Conservation (phyloP, 1,284 basidiomycete genomes). For the Apiotrichum laibachii region DNA sequence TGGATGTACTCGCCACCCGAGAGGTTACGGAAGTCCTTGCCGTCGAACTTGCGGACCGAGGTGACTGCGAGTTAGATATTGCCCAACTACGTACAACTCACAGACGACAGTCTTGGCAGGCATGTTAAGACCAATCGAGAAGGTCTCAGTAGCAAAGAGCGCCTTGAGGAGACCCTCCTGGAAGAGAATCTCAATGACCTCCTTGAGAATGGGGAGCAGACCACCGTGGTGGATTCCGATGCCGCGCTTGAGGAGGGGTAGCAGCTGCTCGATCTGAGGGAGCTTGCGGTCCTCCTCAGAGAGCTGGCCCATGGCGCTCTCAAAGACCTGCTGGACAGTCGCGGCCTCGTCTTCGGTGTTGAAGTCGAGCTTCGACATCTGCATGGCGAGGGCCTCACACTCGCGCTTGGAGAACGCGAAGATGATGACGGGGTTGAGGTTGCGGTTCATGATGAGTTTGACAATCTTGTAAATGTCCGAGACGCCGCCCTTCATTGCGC, state of each 20-base stretch:
- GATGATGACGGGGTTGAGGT: constrained; percentile 97
- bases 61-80: constrained; percentile 58
- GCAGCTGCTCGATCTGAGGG: constrained; percentile 89
- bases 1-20: constrained; percentile 84
- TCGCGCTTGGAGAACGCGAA: constrained; percentile 99
- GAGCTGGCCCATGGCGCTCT: constrained; percentile 88
- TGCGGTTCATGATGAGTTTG: constrained; percentile 98
- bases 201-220: constrained; percentile 93
- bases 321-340: constrained; percentile 84
- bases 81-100: not conserved
- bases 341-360: constrained; percentile 92
- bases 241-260: constrained; percentile 90
- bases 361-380: constrained; percentile 93
- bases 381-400: constrained; percentile 88
- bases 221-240: constrained; percentile 99
- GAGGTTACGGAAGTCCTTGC: constrained; percentile 87
- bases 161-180: constrained; percentile 99
- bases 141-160: constrained; percentile 98
- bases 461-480: constrained; percentile 94
- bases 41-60: constrained; percentile 92
- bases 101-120: constrained; percentile 98
- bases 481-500: constrained; percentile 76
- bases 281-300: constrained; percentile 83
- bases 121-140: constrained; percentile 99
- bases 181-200: constrained; percentile 99